Base-by-base conservation (phyloP, 176 grass and related monocot species). In the Oryza punctata region DNA sequence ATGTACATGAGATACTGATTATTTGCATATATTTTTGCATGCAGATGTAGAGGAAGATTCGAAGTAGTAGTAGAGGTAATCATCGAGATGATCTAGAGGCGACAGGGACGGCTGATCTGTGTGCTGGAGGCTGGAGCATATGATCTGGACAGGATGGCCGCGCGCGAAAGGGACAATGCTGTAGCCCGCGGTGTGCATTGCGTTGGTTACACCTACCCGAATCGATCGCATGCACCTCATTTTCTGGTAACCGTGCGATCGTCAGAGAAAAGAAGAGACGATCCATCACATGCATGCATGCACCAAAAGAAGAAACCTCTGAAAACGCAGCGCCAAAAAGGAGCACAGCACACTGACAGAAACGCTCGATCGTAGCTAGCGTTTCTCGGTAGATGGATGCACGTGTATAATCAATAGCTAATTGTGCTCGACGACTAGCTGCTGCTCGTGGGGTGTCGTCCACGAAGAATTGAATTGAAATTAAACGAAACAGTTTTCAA, bases 81-180 rank as follows among this genome's bases (percentile, higher is more conserved):
- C 43, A 14, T 27, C n/a, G 14, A 32, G 14, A 32, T 7, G 38
- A 28, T n/a, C 16, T 6, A 47, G 69, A 69, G 76, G 61, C 37
- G 84, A 90, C 27, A 47, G 46, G 18, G 73, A 82, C 67, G 61
- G 73, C 2, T 59, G 74, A 90, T 73, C 88, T 74, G 79, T 50
- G 23, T 82, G 73, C 38, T 29, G 79, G 78, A 41, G 19, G 68
- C 38, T 30, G 79, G 79, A 41, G 33, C 33, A 11, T 46, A 6
- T 3, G 79, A 60, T 61, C 57, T 37, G 65, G 82, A 85, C 65
- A 65, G 41, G 83, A 10, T 37, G 60, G 79, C 73, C 38, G 47
- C 38, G 88, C 67, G 13, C 3, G 83, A 78, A 19, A 73, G 79
- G 6, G 75, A 73, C 74, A 29, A 21, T 23, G 60, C 41, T 32